A percentile compares a stretch with the other conserved stretches of the same genome.
Evolutionary conservation across 2,329 filamentous ascomycete genomes (phyloP).

Genomic region (Coniochaeta ligniaria): DNA sequence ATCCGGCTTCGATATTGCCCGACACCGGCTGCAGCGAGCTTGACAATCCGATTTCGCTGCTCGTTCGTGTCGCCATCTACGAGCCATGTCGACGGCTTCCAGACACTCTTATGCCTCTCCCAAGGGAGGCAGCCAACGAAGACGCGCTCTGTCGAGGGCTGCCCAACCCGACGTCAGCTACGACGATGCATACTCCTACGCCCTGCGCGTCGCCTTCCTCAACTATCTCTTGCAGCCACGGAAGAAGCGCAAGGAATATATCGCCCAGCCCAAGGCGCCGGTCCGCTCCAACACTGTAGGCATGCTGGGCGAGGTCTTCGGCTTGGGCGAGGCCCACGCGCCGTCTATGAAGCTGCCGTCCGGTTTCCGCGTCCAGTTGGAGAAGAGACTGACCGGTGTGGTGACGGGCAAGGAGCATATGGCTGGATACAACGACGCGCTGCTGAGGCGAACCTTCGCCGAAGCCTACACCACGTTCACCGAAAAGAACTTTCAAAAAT

Average conservation of each 20-base stretch:
- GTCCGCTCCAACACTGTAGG: slow-evolving; percentile 59
- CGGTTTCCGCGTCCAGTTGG: slow-evolving; percentile 42
- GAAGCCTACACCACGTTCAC: slow-evolving; percentile 92
- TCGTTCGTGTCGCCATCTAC: background rate
- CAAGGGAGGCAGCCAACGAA: slow-evolving; percentile 21
- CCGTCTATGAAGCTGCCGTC: slow-evolving; percentile 49
- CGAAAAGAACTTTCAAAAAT: slow-evolving; percentile 78
- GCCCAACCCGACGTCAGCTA: slow-evolving; percentile 44
- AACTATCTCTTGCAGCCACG: slow-evolving; percentile 89
- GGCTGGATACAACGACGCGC: slow-evolving; percentile 83
- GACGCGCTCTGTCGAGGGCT: slow-evolving; percentile 38
- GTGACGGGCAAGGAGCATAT: slow-evolving; percentile 75
- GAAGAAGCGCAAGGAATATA: slow-evolving; percentile 82
- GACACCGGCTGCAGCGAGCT: background rate
- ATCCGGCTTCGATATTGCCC: background rate
- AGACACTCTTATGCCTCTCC: slow-evolving; percentile 35
- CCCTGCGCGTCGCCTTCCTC: slow-evolving; percentile 84
- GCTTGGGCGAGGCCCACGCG: slow-evolving; percentile 63
- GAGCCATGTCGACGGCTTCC: slow-evolving; percentile 43
- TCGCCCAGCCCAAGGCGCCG: slow-evolving; percentile 57
- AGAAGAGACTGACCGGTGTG: slow-evolving; percentile 73
- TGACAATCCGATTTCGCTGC: background rate
- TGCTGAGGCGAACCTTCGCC: slow-evolving; percentile 89
- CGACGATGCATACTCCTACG: slow-evolving; percentile 87
- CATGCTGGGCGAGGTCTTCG: slow-evolving; percentile 32